phyloP scores from a whole-genome alignment of 805 yeast species.

The Lipomyces spencermartinsiae region DNA sequence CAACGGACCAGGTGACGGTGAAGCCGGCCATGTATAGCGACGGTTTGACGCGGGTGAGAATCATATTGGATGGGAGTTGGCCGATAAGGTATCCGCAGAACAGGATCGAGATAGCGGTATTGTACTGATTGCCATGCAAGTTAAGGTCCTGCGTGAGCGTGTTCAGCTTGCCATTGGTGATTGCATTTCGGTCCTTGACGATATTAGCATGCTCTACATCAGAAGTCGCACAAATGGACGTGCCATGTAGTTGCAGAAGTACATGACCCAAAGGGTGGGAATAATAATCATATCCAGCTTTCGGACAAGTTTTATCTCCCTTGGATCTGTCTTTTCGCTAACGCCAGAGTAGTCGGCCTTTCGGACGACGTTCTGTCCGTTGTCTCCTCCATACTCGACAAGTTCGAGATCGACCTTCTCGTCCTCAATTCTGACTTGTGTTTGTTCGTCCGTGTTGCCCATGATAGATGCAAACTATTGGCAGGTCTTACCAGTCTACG shows the following conservation, averaged over 20 bases:
- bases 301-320: constrained; percentile 53
- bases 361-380: background rate
- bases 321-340: constrained; percentile 18
- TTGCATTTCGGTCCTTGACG: constrained; percentile 49
- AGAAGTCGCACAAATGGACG: background rate
- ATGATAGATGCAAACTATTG: too few relatives aligned
- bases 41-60: constrained; percentile 46
- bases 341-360: constrained; percentile 21
- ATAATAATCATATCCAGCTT: constrained; percentile 57
- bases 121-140: constrained; percentile 39
- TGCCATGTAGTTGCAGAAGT: constrained; percentile 53
- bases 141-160: constrained; percentile 51
- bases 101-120: constrained; percentile 51
- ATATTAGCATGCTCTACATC: too few relatives aligned
- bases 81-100: constrained; percentile 47
- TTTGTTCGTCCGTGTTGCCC: too few relatives aligned
- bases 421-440: background rate
- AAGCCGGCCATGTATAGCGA: constrained; percentile 42
- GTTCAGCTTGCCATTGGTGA: constrained; percentile 55
- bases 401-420: constrained; percentile 13
- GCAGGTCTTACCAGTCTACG: too few relatives aligned
- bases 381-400: constrained; percentile 8
- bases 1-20: constrained; percentile 54
- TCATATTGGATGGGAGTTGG: constrained; percentile 35
- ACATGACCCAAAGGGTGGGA: constrained; percentile 58